Evolutionary conservation across 805 yeast species (phyloP).

Genomic region (Candida silvatica): DNA sequence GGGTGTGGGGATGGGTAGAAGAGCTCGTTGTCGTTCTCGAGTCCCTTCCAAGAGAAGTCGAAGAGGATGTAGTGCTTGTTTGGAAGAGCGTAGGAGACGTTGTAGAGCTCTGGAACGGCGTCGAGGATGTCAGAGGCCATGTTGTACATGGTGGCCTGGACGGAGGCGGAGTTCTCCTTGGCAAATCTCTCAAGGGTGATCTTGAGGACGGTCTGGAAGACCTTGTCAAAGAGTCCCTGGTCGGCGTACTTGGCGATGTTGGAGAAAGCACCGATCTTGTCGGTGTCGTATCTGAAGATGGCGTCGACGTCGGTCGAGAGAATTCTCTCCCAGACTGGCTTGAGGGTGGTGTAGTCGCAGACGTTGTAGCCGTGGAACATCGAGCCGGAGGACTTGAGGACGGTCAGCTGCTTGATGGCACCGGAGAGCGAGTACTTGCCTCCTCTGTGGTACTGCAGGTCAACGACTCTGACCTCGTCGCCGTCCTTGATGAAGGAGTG

Average conservation of each 20-base stretch:
- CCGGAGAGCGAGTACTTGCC: slow-evolving; percentile 56
- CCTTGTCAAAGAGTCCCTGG: slow-evolving; percentile 54
- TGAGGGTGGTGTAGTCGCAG: slow-evolving; percentile 83
- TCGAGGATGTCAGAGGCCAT: slow-evolving; percentile 71
- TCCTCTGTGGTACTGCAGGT: slow-evolving; percentile 40
- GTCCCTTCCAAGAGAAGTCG: slow-evolving; percentile 79
- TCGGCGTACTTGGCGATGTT: slow-evolving; percentile 44
- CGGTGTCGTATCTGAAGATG: slow-evolving; percentile 55
- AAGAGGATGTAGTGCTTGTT: slow-evolving; percentile 85
- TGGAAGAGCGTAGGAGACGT: slow-evolving; percentile 72
- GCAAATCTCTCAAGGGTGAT: slow-evolving; percentile 76
- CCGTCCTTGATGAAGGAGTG: slow-evolving; percentile 87
- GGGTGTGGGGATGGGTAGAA: slow-evolving; percentile 91
- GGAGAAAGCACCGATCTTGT: slow-evolving; percentile 40
- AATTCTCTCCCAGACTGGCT: slow-evolving; percentile 78
- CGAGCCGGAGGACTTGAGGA: slow-evolving; percentile 85
- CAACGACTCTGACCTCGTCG: slow-evolving; percentile 64
- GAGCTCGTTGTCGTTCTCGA: slow-evolving; percentile 70
- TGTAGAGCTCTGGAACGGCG: slow-evolving; percentile 44
- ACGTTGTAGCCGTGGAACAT: slow-evolving; percentile 82
- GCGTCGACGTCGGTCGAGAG: slow-evolving; percentile 82
- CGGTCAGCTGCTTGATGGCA: slow-evolving; percentile 70
- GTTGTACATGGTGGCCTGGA: slow-evolving; percentile 95
- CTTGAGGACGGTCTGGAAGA: slow-evolving; percentile 53
- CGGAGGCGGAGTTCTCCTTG: slow-evolving; percentile 82